These are phyloP conservation scores for Pulveroboletus sp. DNA, from an alignment of 768 basidiomycete genomes.

Conservation along the genomic window DNA sequence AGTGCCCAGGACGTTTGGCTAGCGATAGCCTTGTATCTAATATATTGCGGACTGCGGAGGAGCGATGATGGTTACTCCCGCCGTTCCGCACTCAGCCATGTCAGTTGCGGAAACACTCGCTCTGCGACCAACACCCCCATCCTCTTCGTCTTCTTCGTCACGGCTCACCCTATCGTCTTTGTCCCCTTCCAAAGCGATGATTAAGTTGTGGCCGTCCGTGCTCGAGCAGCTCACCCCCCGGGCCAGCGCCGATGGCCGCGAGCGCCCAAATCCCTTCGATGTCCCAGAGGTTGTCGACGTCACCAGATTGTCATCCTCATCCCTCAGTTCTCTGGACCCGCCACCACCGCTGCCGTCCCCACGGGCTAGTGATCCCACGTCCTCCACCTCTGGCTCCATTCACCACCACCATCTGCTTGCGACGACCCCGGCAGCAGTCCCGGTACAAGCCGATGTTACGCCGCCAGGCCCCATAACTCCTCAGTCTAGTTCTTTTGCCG, in stretches of 20 bases:
- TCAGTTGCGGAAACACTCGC: slow-evolving; percentile 6
- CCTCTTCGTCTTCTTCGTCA: slow-evolving; percentile 13
- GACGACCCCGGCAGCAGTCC: slow-evolving; percentile 14
- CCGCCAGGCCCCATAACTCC: slow-evolving; percentile 46
- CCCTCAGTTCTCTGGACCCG: slow-evolving; percentile 11
- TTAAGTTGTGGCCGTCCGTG: slow-evolving; percentile 62
- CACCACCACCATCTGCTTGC: slow-evolving; percentile 32
- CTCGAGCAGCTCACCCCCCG: slow-evolving; percentile 61
- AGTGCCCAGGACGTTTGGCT: background rate
- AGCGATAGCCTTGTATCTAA: background rate
- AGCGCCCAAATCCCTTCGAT: slow-evolving; percentile 63
- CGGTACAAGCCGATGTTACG: slow-evolving; percentile 33
- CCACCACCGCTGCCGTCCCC: background rate
- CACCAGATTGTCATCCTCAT: slow-evolving; percentile 16
- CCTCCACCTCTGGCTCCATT: slow-evolving; percentile 14
- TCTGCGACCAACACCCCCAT: slow-evolving; percentile 7
- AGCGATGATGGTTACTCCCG: slow-evolving; percentile 6
- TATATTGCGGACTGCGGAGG: slow-evolving; percentile 7
- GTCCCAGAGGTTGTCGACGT: slow-evolving; percentile 30
- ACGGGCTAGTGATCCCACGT: slow-evolving; percentile 2
- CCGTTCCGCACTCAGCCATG: slow-evolving; percentile 12
- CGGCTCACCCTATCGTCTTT: slow-evolving; percentile 12
- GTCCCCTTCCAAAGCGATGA: slow-evolving; percentile 41
- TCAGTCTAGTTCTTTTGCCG: slow-evolving; percentile 43
- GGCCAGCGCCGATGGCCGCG: slow-evolving; percentile 38